Base-by-base conservation (phyloP, 805 yeast genomes). In the Isabelozyma gotoi region DNA sequence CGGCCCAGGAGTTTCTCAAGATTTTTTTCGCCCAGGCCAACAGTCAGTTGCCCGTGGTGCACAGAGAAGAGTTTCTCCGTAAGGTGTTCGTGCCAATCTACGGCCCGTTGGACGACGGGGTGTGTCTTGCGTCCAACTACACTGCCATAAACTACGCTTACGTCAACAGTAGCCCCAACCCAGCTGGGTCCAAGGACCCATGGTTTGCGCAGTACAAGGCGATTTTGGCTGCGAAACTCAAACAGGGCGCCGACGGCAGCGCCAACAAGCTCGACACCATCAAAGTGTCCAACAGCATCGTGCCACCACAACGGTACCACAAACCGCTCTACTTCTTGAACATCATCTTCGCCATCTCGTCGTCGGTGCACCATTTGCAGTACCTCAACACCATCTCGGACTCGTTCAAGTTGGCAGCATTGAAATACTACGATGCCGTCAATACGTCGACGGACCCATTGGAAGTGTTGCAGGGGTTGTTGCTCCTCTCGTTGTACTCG, bases 21-120 rank as follows among this genome's bases (percentile, higher is more conserved):
- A 70, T 79, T 2, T 89, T 77, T 59, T 91, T 91, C 57, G 80
- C 85, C 16, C 90, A 85, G 53, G 79, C 91, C 12, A 90, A 91
- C 58, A 73, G 95, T 2, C 96, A 89, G 60, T 62, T 88, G 19
- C 97, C 97, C 0, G 74, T 91, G 3, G 64, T 90, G 38, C 96
- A 91, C 59, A 74, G 96, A 21, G 96, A 88, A 53, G 79, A 77
- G 50, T 90, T 89, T 55, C 62, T 91, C 35, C 68, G 68, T 38
- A 68, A 71, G 19, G 82, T 81, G 55, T 90, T 86, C 58, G 78
- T 80, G 51, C 97, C 96, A 0, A 73, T 90, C 1, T 90, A 90
- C 59, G 97, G 97, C 0, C 63, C 73, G 3, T 67, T 86, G 46
- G 76, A 83, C 12, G 78, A 84, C 11, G 67, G 67, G 21, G 65